phyloP scores from a whole-genome alignment of 75 land plant species.

The Chamaecyparis obtusa region DNA sequence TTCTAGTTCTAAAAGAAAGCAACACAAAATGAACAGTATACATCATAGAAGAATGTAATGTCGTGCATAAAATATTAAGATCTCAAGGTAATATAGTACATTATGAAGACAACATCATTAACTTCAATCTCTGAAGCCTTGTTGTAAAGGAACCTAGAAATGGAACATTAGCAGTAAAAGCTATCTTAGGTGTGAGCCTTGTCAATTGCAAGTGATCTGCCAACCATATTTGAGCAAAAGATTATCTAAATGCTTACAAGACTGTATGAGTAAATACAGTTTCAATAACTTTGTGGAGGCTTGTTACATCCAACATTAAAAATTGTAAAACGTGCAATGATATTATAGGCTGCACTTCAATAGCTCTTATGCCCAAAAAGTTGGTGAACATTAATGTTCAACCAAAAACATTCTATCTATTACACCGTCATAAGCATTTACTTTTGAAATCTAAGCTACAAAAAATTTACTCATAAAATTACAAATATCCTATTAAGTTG shows the following conservation, averaged over 20 bases:
- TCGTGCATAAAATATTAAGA: neutral
- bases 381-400: neutral
- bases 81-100: neutral
- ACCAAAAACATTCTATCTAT: neutral
- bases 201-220: neutral
- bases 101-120: neutral
- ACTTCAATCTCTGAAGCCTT: neutral
- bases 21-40: neutral
- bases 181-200: neutral
- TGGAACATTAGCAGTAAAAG: neutral
- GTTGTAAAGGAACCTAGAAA: neutral
- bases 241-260: neutral
- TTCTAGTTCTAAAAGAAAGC: neutral
- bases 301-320: neutral
- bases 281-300: neutral
- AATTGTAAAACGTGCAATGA: neutral
- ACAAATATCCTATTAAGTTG: neutral
- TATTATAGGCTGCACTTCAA: neutral
- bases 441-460: neutral
- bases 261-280: neutral
- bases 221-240: neutral
- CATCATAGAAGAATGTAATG: neutral
- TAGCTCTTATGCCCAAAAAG: neutral
- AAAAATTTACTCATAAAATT: neutral
- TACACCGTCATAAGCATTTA: neutral